Conservation (phyloP, 192 early-diverging fungal species). For the Cetraspora pellucida region DNA sequence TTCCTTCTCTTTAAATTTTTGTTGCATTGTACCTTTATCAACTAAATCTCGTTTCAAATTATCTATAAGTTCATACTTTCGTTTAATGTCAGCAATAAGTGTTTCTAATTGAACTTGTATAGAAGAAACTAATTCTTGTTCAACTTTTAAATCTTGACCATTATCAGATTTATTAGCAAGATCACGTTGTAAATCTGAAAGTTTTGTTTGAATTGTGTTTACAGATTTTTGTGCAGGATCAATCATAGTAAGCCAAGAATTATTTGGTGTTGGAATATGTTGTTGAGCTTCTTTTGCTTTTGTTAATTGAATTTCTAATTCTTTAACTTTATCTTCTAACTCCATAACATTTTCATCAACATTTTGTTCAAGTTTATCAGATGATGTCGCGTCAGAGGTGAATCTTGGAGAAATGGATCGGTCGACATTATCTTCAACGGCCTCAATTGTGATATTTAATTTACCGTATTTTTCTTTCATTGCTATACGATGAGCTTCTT, state of each 20-base stretch:
- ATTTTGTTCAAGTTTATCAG: constrained; percentile 24
- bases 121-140: neutral
- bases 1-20: constrained; percentile 12
- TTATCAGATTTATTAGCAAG: constrained; percentile 7
- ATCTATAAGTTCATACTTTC: neutral
- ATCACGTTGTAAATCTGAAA: constrained; percentile 7
- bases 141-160: neutral
- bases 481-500: constrained; percentile 4
- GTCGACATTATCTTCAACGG: neutral
- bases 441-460: neutral
- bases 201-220: constrained; percentile 6
- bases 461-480: neutral
- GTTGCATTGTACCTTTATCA: neutral
- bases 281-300: constrained; percentile 22
- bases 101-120: constrained; percentile 7
- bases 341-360: constrained; percentile 13
- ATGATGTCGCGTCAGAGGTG: neutral
- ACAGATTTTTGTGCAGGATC: constrained; percentile 19
- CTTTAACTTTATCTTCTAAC: constrained; percentile 5
- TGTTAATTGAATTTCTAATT: constrained; percentile 23
- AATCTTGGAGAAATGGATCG: neutral
- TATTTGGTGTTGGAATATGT: constrained; percentile 1
- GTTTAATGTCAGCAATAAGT: constrained; percentile 1
- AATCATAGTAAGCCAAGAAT: neutral
- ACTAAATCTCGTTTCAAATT: neutral